Evolutionary conservation across 2,329 filamentous ascomycete species (phyloP).

Genomic region (Phaeosphaeriaceae sp.): DNA sequence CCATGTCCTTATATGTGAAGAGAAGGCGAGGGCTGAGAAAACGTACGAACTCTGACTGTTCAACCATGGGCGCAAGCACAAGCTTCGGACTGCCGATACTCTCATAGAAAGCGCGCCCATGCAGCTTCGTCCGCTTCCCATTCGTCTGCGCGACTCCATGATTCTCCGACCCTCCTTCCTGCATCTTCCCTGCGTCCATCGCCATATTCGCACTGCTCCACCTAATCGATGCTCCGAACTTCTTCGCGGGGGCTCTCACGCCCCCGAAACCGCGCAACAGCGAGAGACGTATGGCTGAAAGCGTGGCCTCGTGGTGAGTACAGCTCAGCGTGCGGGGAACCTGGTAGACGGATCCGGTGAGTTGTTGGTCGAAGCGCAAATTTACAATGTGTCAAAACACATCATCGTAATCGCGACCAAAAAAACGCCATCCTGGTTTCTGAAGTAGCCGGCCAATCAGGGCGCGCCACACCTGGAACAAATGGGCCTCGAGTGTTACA

Average conservation of each 20-base stretch:
- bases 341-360: neutral
- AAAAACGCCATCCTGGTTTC: constrained; percentile 21
- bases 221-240: constrained; percentile 9
- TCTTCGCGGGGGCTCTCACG: constrained; percentile 23
- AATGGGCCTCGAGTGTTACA: constrained; percentile 12
- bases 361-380: neutral
- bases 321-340: neutral
- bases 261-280: constrained; percentile 27
- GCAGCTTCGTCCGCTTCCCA: constrained; percentile 63
- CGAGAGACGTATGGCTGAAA: constrained; percentile 28
- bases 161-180: constrained; percentile 7
- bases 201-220: constrained; percentile 19
- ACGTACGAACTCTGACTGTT: constrained; percentile 94
- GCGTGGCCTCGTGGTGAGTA: neutral
- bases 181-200: constrained; percentile 15
- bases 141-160: constrained; percentile 16
- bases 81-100: constrained; percentile 91
- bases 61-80: constrained; percentile 95
- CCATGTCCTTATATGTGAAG: neutral
- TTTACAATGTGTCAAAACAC: neutral
- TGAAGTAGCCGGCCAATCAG: constrained; percentile 21
- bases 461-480: constrained; percentile 14
- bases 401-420: constrained; percentile 7
- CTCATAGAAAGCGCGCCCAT: constrained; percentile 91
- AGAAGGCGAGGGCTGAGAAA: constrained; percentile 24